Conservation (phyloP, 2,329 filamentous ascomycete species). For the Xylariales sp. region DNA sequence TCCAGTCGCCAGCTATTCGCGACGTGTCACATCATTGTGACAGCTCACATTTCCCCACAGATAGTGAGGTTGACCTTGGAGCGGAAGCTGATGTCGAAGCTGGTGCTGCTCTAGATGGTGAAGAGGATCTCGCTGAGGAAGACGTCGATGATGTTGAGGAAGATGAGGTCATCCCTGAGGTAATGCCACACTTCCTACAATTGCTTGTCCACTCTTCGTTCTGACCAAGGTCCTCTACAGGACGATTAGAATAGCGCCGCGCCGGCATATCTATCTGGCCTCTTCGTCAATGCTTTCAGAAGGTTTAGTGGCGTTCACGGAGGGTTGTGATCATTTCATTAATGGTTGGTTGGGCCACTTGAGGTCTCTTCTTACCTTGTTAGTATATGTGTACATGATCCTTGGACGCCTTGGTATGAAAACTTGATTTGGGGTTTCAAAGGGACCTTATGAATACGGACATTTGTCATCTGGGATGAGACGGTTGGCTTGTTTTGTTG, state of each 20-base stretch:
- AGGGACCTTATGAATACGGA: no score
- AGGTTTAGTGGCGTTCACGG: slow-evolving; percentile 19
- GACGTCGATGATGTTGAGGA: slow-evolving; percentile 14
- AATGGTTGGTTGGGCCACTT: no score
- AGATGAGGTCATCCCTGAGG: slow-evolving; percentile 15
- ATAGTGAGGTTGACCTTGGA: slow-evolving; percentile 15
- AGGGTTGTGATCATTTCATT: background rate
- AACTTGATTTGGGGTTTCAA: no score
- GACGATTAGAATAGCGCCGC: slow-evolving; percentile 23
- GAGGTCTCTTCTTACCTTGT: no score
- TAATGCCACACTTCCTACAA: slow-evolving; percentile 12
- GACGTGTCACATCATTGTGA: slow-evolving; percentile 3
- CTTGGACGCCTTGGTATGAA: no score
- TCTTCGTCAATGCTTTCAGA: slow-evolving; percentile 20
- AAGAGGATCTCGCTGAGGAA: slow-evolving; percentile 9
- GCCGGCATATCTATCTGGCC: slow-evolving; percentile 15
- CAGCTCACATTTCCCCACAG: slow-evolving; percentile 9
- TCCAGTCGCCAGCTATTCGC: background rate
- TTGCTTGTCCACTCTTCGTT: slow-evolving; percentile 8
- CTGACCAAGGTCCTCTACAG: slow-evolving; percentile 26
- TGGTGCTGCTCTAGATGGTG: slow-evolving; percentile 15
- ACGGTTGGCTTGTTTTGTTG: no score
- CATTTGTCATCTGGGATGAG: no score
- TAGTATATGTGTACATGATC: no score
- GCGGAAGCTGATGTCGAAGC: slow-evolving; percentile 17